A percentile compares a stretch with the other conserved stretches of the same genome.
Evolutionary conservation across 768 basidiomycete species (phyloP).

Genomic region (Butyriboletus loyo): DNA sequence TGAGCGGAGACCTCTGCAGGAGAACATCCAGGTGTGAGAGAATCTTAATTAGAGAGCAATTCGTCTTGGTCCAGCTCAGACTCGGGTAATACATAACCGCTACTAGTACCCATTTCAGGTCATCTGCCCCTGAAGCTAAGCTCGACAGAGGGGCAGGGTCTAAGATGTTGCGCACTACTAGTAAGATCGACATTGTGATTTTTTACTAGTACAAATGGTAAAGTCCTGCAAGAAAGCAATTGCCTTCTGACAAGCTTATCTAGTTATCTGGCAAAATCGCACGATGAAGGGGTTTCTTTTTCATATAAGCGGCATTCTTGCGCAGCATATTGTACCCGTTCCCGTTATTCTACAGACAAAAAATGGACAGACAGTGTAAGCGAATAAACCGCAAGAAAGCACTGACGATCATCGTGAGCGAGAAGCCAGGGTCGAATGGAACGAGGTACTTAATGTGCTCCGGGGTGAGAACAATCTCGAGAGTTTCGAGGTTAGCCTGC

Average conservation of each 20-base stretch:
- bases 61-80: not conserved
- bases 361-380: not conserved
- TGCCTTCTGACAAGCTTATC: not conserved
- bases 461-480: not conserved
- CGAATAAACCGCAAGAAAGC: not conserved
- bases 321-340: not conserved
- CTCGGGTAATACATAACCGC: not conserved
- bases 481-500: not conserved
- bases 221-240: not conserved
- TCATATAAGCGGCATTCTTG: not conserved
- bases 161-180: too few species aligned
- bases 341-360: not conserved
- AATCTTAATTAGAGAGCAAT: not conserved
- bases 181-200: not conserved
- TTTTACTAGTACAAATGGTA: not conserved
- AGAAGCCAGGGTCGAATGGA: not conserved
- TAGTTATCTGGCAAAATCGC: not conserved
- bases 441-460: not conserved
- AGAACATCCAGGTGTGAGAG: conserved; percentile 4
- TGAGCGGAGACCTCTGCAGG: not conserved
- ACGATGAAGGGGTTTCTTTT: not conserved
- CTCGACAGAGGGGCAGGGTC: too few species aligned
- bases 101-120: not conserved
- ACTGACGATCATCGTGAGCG: not conserved
- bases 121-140: not conserved